Base-by-base conservation (phyloP, 208 protist species). In the Phytomonas sp. region DNA sequence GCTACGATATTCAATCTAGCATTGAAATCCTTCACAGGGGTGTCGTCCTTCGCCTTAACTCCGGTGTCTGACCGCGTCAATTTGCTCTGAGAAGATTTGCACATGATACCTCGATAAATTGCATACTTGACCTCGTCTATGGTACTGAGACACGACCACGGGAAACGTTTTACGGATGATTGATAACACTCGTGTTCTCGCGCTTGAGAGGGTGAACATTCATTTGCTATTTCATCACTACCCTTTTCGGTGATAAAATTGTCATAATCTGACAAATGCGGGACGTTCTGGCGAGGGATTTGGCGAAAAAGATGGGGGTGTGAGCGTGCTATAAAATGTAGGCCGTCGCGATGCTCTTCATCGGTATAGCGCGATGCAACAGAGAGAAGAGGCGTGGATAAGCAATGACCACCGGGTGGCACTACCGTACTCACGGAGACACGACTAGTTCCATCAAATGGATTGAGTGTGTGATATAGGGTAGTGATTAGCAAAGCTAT, bases 221-320 rank as follows among this genome's bases (percentile, higher is more conserved):
- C 20, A 56, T 56, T 26, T 56, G 26, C 8, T 56, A 56, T 56
- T 26, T 56, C 46, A 26, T 56, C 20, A 56, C 46, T 7, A 6
- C 20, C 26, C 26, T 56, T 56, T 11, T 56, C 17, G 1, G 8
- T 20, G 20, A 23, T 0, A 26, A 26, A 56, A 56, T 56, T 56
- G 0, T 56, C 46, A 23, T 26, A 0, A 23, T 56, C 6, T 1
- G 1, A 0, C 20, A 17, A 56, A 56, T 56, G 46, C 5, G 0
- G 11, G 6, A 56, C 46, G 46, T 26, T 0, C 20, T 56, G 46
- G 17, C 20, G 20, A 56, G 8, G 11, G 5, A 26, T 23, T 46
- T 62, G 63, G 6, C 89, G 85, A 63, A 92, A 94, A 23, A 94
- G 80, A 71, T 92, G 80, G 56, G 82, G 84, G 65, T 95, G 89